phyloP scores from a whole-genome alignment of 768 basidiomycete species.

The Russula abietina region DNA sequence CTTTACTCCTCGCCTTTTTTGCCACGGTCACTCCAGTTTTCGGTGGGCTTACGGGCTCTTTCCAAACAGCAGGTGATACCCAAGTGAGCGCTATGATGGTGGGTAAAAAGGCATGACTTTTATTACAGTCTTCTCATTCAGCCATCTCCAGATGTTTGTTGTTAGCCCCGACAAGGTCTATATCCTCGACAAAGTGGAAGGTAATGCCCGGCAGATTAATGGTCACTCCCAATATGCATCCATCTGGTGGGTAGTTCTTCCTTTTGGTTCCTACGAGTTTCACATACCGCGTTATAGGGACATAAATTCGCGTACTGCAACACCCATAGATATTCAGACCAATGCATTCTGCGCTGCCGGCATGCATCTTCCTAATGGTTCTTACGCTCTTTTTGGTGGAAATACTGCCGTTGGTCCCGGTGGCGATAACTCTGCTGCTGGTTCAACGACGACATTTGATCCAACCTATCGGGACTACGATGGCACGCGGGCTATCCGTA shows the following conservation, averaged over 20 bases:
- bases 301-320: constrained; percentile 49
- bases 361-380: constrained; percentile 76
- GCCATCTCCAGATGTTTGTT: constrained; percentile 57
- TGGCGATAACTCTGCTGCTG: constrained; percentile 47
- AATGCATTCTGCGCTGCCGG: constrained; percentile 82
- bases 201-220: constrained; percentile 57
- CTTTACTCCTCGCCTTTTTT: constrained; percentile 43
- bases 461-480: constrained; percentile 73
- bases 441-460: constrained; percentile 47
- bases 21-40: constrained; percentile 31
- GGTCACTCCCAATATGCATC: constrained; percentile 73
- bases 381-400: constrained; percentile 69
- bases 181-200: constrained; percentile 87
- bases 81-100: constrained; percentile 53
- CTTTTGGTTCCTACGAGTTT: neutral
- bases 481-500: constrained; percentile 71
- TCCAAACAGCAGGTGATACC: constrained; percentile 35
- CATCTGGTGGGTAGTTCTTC: constrained; percentile 44
- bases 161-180: constrained; percentile 78
- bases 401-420: constrained; percentile 68
- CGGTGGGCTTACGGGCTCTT: constrained; percentile 28
- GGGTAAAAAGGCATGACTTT: constrained; percentile 16
- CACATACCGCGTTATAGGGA: constrained; percentile 42
- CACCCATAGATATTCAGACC: constrained; percentile 63
- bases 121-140: neutral